These are phyloP conservation scores for Aegilops longissima DNA, from an alignment of 176 grass and related monocot species.

Conservation along the genomic window DNA sequence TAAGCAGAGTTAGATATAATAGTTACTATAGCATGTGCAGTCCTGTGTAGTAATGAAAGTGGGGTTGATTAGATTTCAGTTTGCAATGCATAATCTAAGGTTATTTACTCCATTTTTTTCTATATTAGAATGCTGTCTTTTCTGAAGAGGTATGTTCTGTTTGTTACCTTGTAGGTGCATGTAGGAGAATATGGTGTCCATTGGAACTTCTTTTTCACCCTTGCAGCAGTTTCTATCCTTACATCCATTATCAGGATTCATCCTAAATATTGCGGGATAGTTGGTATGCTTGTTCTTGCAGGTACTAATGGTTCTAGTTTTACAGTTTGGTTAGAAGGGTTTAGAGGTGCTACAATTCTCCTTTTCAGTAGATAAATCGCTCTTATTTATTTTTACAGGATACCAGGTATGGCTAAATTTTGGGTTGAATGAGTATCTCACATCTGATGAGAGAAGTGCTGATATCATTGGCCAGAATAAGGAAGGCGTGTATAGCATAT, in stretches of 20 bases:
- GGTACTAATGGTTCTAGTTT: conserved; percentile 46
- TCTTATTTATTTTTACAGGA: conserved; percentile 47
- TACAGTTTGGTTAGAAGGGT: conserved; percentile 1
- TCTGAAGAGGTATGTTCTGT: conserved; percentile 26
- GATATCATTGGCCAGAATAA: conserved; percentile 88
- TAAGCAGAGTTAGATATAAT: not conserved
- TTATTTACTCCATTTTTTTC: not conserved
- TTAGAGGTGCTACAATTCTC: not conserved
- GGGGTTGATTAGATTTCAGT: not conserved
- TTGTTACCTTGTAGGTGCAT: conserved; percentile 74
- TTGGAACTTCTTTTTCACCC: conserved; percentile 99
- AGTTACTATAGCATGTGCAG: not conserved
- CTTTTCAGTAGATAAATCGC: conserved; percentile 13
- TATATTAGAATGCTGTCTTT: conserved; percentile 23
- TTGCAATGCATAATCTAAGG: not conserved
- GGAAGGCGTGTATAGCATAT: conserved; percentile 91
- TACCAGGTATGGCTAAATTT: conserved; percentile 66
- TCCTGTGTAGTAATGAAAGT: not conserved
- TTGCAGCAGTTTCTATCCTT: conserved; percentile 77
- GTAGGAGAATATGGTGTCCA: conserved; percentile 95
- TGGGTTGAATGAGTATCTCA: conserved; percentile 83
- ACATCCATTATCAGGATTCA: conserved; percentile 72
- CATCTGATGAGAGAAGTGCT: conserved; percentile 70
- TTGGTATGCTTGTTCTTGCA: conserved; percentile 72
- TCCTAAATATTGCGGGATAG: conserved; percentile 76